Conservation (phyloP, 2,329 filamentous ascomycete species). For the Graphiopsis chlorocephala region DNA sequence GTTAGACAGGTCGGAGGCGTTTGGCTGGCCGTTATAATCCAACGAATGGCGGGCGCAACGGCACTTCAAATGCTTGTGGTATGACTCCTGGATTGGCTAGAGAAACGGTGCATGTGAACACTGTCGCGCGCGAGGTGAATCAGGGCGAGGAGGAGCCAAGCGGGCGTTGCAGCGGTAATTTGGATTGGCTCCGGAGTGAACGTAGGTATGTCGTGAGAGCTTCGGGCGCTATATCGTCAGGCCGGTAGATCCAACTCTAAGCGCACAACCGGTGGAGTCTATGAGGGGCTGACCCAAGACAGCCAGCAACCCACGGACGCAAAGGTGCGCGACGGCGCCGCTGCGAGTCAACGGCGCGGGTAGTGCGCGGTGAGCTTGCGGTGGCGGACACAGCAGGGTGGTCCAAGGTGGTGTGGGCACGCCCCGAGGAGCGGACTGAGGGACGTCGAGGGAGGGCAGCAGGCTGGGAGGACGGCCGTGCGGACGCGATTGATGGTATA, state of each 20-base stretch:
- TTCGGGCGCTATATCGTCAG: constrained; percentile 17
- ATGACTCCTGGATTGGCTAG: constrained; percentile 14
- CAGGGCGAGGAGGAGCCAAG: constrained; percentile 16
- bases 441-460: constrained; percentile 1
- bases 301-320: constrained; percentile 11
- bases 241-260: constrained; percentile 16
- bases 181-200: constrained; percentile 16
- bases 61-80: constrained; percentile 14
- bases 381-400: neutral
- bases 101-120: constrained; percentile 14
- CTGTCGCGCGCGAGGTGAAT: constrained; percentile 17
- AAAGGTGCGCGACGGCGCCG: neutral
- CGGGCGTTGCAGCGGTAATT: constrained; percentile 16
- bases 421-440: constrained; percentile 2
- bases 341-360: constrained; percentile 16
- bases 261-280: constrained; percentile 13
- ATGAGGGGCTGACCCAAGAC: constrained; percentile 17
- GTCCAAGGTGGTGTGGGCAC: neutral
- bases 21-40: constrained; percentile 13
- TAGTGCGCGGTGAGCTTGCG: constrained; percentile 6
- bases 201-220: constrained; percentile 16
- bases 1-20: constrained; percentile 12
- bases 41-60: constrained; percentile 16
- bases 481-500: neutral
- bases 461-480: constrained; percentile 11